Evolutionary conservation across 495 filamentous ascomycete species (phyloP), one percentile per base, ranked within the genome.

Genomic region (Penicillium lagena): DNA sequence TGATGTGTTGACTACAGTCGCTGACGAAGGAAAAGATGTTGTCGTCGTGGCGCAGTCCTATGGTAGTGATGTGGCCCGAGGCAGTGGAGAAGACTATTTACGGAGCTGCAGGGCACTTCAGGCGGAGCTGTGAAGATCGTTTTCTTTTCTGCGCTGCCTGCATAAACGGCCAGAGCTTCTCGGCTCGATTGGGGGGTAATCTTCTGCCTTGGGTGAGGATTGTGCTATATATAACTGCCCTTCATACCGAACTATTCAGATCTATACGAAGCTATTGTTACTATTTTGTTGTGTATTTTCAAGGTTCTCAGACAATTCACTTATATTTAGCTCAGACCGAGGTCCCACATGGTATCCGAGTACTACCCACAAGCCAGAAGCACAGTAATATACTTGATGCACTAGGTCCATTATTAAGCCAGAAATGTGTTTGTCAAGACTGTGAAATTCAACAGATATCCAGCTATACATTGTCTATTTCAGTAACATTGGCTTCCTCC

Each of bases 1-100:
- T 7, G 29, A 41, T 0, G 42, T 53, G 1, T 45, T 68, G 14
- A 38, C 51, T 43, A 35, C 49, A 53, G 41, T 58, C 45, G 44
- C 64, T 54, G 40, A 60, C 10, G 55, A 46, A 0, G 63, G 65
- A 7, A 46, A 58, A 27, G 63, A 70, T 11, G 55, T 72, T 10
- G 40, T 70, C 9, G 35, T 72, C 14, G 40, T 72, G 22, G 51
- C 58, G 29, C 68, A 72, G 51, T 73, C 71, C 32, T 80, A 76
- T 61, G 64, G 75, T 29, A 76, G 76, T 7, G 44, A 73, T 9
- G 71, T 76, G 0, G 73, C 70, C 7, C 32, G 66, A 69, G 31
- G 73, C 65, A 0, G 50, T 73, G n/a, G 67, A 62, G 40, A 71
- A 69, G 43, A 33, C 32, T 1, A 55, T 68, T 7, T 57, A 73